Conservation (phyloP, 1,139 yeast genomes). For the Lodderomyces theae region DNA sequence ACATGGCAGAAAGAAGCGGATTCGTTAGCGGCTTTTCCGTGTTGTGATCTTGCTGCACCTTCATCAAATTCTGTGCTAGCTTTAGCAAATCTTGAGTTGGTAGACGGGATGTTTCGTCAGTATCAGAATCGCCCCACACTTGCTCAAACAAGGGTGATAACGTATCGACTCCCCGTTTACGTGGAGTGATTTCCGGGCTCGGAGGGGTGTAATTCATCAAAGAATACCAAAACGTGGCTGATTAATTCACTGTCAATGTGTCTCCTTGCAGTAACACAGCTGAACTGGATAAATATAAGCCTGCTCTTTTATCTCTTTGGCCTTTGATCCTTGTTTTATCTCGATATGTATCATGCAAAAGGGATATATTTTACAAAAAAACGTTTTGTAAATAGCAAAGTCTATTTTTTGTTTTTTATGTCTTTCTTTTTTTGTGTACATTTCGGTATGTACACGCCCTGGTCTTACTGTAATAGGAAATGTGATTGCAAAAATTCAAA, state of each 20-base stretch:
- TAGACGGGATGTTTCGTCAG: background rate
- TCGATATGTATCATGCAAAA: background rate
- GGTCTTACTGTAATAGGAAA: background rate
- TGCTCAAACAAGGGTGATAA: background rate
- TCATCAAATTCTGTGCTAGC: background rate
- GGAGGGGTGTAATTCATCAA: background rate
- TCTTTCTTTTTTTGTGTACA: background rate
- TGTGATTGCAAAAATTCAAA: conserved; percentile 1
- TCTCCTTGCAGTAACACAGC: too few relatives aligned
- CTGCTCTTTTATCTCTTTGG: too few relatives aligned
- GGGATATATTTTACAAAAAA: background rate
- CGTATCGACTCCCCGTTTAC: background rate
- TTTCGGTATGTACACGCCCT: background rate
- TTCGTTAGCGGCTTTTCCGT: too few relatives aligned
- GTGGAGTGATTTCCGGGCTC: background rate
- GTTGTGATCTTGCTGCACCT: background rate
- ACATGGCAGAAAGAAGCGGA: too few relatives aligned
- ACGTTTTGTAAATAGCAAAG: conserved; percentile 3
- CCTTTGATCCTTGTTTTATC: background rate
- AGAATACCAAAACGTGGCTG: background rate
- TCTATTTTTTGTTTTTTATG: background rate
- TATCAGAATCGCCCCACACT: background rate
- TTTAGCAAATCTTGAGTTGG: background rate
- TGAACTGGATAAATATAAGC: too few relatives aligned
- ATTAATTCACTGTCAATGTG: too few relatives aligned